These are phyloP conservation scores for Stagonosporopsis chrysanthemi DNA, from an alignment of 2,329 filamentous ascomycete genomes.

Conservation along the genomic window DNA sequence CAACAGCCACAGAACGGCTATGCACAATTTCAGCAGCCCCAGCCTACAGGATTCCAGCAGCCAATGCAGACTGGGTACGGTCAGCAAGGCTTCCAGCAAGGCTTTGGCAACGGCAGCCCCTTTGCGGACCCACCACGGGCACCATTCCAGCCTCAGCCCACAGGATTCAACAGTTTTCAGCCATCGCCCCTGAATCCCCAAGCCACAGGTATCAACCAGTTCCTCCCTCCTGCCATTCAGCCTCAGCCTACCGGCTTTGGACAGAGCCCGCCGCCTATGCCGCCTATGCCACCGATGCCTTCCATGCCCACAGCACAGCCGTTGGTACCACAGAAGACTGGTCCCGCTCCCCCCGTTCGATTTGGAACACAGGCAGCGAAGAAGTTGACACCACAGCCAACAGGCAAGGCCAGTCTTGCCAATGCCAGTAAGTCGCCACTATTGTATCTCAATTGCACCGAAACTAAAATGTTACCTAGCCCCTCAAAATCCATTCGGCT, in stretches of 20 bases:
- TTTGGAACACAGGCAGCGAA: slow-evolving; percentile 82
- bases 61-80: slow-evolving; percentile 56
- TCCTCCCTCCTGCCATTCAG: slow-evolving; percentile 57
- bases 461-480: slow-evolving; percentile 57
- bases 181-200: slow-evolving; percentile 57
- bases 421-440: slow-evolving; percentile 85
- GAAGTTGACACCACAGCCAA: slow-evolving; percentile 84
- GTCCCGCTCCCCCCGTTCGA: slow-evolving; percentile 83
- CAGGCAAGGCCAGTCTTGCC: slow-evolving; percentile 88
- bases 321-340: slow-evolving; percentile 79
- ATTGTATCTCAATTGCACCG: background rate
- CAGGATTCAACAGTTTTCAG: slow-evolving; percentile 48
- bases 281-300: slow-evolving; percentile 61
- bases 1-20: slow-evolving; percentile 55
- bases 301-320: slow-evolving; percentile 60
- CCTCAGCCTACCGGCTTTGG: slow-evolving; percentile 63
- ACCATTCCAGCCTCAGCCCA: slow-evolving; percentile 53
- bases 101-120: slow-evolving; percentile 59
- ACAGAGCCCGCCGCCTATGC: slow-evolving; percentile 64
- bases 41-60: slow-evolving; percentile 53
- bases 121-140: slow-evolving; percentile 62
- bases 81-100: slow-evolving; percentile 43
- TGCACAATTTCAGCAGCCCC: slow-evolving; percentile 54
- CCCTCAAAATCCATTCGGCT: slow-evolving; percentile 74
- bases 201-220: slow-evolving; percentile 62